Base-by-base conservation (phyloP, 2,329 filamentous ascomycete species). In the Calonectria leucothoes region DNA sequence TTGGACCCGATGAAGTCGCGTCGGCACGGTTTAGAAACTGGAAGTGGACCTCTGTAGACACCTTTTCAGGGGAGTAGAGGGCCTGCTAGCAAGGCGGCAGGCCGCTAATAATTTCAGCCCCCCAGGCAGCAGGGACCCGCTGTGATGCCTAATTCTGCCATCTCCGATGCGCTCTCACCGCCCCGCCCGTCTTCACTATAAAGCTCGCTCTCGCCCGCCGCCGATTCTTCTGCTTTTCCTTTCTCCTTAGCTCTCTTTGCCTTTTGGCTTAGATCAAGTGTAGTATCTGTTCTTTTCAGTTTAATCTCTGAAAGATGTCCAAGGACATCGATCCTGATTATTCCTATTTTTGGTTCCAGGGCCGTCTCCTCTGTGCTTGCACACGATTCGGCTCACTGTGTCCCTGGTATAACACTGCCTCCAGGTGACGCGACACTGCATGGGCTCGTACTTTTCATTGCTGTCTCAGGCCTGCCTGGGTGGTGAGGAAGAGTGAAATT, bases 271-370 rank as follows among this genome's bases (percentile, higher is more conserved):
- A 61, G 55, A 61, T 61, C 55, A 61, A 61, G 55, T 61, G 55
- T 61, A 61, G 55, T 61, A 61, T 61, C 55, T 61, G 55, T 61
- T 61, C 55, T 61, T 61, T 61, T 61, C 55, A 61, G 55, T 61
- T 61, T 61, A 61, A 61, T 61, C 55, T 61, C 55, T 61, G 55
- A 61, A 61, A 61, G 55, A 15, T 61, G 20, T 61, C 55, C 25
- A 61, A 61, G 55, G 55, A 61, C 20, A 61, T 15, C 55, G 25
- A 61, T 61, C 55, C 25, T 61, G 55, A 61, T 61, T 61, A 61
- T 61, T 61, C 55, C 12, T 61, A 61, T 61, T 61, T 61, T 61
- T 61, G 55, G 55, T 8, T 11, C 12, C 17, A 33, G 55, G 55
- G 55, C 55, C 23, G n/a, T 35, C 17, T 27, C 55, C 55, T 61